These are phyloP conservation scores for Diplodia scrobiculata DNA, from an alignment of 2,329 filamentous ascomycete species.

Conservation along the genomic window DNA sequence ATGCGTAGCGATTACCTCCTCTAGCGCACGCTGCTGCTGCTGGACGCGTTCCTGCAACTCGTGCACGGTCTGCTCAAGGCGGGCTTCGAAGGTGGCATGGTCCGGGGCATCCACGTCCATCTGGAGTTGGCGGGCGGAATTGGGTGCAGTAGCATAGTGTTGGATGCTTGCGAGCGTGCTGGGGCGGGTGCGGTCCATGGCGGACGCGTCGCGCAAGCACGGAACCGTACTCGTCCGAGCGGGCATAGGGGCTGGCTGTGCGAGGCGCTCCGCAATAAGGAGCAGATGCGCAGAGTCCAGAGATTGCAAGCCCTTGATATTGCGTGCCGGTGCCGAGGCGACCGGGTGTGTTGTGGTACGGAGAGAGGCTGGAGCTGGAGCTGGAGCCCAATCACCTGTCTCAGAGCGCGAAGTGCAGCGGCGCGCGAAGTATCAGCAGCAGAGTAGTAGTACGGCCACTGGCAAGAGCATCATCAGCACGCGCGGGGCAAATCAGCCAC, in stretches of 20 bases:
- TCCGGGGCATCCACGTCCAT: constrained; percentile 46
- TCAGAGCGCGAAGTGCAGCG: background rate
- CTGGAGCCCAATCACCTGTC: no score
- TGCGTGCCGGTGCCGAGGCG: background rate
- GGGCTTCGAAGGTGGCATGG: constrained; percentile 49
- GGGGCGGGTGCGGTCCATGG: constrained; percentile 6
- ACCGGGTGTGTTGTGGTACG: background rate
- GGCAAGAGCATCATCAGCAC: background rate
- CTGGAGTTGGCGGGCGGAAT: constrained; percentile 35
- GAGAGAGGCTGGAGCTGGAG: no score
- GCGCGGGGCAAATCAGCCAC: background rate
- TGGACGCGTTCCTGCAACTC: constrained; percentile 62
- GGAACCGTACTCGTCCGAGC: constrained; percentile 5
- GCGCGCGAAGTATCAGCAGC: background rate
- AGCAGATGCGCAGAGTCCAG: constrained; percentile 10
- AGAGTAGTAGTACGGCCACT: background rate
- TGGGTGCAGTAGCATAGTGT: constrained; percentile 35
- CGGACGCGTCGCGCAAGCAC: background rate
- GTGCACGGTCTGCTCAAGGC: constrained; percentile 67
- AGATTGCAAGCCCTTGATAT: constrained; percentile 2
- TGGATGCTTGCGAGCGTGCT: constrained; percentile 36
- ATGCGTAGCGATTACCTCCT: constrained; percentile 43
- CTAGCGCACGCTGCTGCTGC: constrained; percentile 52
- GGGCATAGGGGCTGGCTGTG: background rate
- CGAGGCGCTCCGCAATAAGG: constrained; percentile 3